Percentiles rank a stretch among this genome's conserved stretches.
These are phyloP conservation scores for Kalmusia sp. DNA, from an alignment of 2,329 filamentous ascomycete genomes.

Conservation along the genomic window DNA sequence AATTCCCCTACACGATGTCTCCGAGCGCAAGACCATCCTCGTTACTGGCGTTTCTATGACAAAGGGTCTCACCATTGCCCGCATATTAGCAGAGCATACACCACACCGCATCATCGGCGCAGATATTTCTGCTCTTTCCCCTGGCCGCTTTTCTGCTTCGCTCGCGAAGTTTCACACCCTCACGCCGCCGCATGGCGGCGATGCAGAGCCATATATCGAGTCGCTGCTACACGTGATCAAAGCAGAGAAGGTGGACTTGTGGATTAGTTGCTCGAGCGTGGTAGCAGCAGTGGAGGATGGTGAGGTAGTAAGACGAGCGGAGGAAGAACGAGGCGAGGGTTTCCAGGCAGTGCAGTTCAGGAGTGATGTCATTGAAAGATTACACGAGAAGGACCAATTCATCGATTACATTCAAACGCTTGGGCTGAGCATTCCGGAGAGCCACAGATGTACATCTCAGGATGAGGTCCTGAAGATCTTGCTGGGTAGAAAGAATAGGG, in stretches of 20 bases:
- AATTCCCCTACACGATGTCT: slow-evolving; percentile 25
- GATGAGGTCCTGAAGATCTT: slow-evolving; percentile 63
- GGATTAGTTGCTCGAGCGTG: slow-evolving; percentile 77
- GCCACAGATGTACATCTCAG: slow-evolving; percentile 59
- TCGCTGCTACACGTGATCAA: slow-evolving; percentile 65
- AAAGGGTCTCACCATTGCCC: slow-evolving; percentile 72
- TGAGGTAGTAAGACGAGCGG: slow-evolving; percentile 57
- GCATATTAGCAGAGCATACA: slow-evolving; percentile 66
- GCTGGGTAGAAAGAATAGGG: slow-evolving; percentile 18
- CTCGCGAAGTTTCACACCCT: slow-evolving; percentile 63
- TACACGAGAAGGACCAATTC: slow-evolving; percentile 73
- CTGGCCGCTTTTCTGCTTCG: slow-evolving; percentile 63
- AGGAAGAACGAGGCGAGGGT: slow-evolving; percentile 50
- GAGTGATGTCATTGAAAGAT: slow-evolving; percentile 59
- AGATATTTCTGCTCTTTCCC: slow-evolving; percentile 58
- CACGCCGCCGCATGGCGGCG: slow-evolving; percentile 41
- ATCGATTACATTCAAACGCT: slow-evolving; percentile 63
- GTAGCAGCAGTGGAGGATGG: slow-evolving; percentile 71
- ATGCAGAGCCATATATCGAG: slow-evolving; percentile 60
- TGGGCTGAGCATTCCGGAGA: slow-evolving; percentile 47
- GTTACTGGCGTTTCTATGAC: slow-evolving; percentile 77
- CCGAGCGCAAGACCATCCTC: slow-evolving; percentile 61
- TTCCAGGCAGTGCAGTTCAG: slow-evolving; percentile 72
- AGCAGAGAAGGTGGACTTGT: slow-evolving; percentile 69
- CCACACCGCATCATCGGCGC: slow-evolving; percentile 77